A percentile compares a stretch with the other conserved stretches of the same genome.
These are phyloP conservation scores for Naganishia friedmannii DNA, from an alignment of 768 basidiomycete genomes.

Conservation along the genomic window DNA sequence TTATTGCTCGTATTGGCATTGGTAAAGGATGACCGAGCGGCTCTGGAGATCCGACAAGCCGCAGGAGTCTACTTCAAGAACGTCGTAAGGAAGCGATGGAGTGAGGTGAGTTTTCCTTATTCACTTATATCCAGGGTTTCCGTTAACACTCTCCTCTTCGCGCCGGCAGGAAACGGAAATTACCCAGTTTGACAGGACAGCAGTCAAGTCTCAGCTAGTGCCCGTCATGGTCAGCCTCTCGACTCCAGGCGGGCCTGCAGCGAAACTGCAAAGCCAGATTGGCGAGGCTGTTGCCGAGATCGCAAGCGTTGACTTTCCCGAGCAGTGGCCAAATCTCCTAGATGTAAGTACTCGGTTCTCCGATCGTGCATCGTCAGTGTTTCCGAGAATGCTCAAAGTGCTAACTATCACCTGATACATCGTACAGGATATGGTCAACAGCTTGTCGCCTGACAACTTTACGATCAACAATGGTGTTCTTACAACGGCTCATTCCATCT, in stretches of 20 bases:
- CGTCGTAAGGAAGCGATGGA: slow-evolving; percentile 79
- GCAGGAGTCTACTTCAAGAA: slow-evolving; percentile 93
- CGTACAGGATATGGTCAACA: slow-evolving; percentile 77
- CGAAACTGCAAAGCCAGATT: slow-evolving; percentile 64
- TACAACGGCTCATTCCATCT: slow-evolving; percentile 93
- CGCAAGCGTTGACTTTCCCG: slow-evolving; percentile 86
- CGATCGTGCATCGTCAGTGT: neutral
- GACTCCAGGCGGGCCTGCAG: slow-evolving; percentile 55
- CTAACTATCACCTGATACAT: slow-evolving; percentile 8
- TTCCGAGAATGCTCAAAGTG: neutral
- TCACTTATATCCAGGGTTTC: too few relatives aligned
- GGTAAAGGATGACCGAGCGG: slow-evolving; percentile 63
- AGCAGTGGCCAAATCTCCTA: slow-evolving; percentile 80
- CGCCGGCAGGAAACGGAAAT: slow-evolving; percentile 53
- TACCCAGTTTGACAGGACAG: slow-evolving; percentile 66
- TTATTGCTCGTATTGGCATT: slow-evolving; percentile 72
- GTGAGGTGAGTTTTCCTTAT: slow-evolving; percentile 61
- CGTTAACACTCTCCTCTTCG: neutral
- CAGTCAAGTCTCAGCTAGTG: slow-evolving; percentile 73
- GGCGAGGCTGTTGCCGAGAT: slow-evolving; percentile 90
- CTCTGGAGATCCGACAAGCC: slow-evolving; percentile 72
- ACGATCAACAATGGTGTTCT: slow-evolving; percentile 84
- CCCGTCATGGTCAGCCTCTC: slow-evolving; percentile 88
- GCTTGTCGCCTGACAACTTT: slow-evolving; percentile 76
- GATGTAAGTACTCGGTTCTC: slow-evolving; percentile 62